A percentile compares a stretch with the other conserved stretches of the same genome.
Conservation (phyloP, 805 yeast genomes). For the Zygotorulaspora florentina region DNA sequence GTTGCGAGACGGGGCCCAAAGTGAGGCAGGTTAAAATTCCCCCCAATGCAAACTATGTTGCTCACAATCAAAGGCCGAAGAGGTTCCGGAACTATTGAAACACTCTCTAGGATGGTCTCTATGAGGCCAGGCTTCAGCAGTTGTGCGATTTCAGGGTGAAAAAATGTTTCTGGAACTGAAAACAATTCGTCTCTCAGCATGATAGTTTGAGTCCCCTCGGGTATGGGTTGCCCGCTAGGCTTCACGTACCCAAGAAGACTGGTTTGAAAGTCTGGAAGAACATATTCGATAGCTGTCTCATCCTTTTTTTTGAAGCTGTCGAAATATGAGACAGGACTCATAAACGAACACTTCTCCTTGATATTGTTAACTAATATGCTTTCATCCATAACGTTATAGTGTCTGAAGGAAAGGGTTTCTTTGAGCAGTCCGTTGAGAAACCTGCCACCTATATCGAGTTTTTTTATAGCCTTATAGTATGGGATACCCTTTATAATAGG, state of each 20-base stretch:
- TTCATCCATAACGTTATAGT: conserved; percentile 92
- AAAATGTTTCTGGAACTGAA: conserved; percentile 78
- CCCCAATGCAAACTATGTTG: conserved; percentile 80
- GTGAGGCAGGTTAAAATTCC: conserved; percentile 68
- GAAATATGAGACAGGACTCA: conserved; percentile 47
- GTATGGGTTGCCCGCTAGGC: conserved; percentile 33
- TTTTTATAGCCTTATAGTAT: conserved; percentile 69
- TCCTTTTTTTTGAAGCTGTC: conserved; percentile 31
- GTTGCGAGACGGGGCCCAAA: conserved; percentile 55
- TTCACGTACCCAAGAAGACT: conserved; percentile 70
- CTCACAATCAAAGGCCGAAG: conserved; percentile 70
- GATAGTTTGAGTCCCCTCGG: conserved; percentile 59
- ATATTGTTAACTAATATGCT: conserved; percentile 77
- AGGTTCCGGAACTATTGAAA: conserved; percentile 68
- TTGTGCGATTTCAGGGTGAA: conserved; percentile 79
- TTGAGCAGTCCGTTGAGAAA: conserved; percentile 75
- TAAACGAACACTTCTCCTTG: conserved; percentile 54
- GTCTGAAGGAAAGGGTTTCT: conserved; percentile 83
- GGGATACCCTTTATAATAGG: conserved; percentile 80
- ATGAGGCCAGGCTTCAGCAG: conserved; percentile 76
- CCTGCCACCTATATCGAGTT: conserved; percentile 84
- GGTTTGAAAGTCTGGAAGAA: conserved; percentile 82
- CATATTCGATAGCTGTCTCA: conserved; percentile 55
- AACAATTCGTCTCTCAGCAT: conserved; percentile 79
- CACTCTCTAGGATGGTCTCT: conserved; percentile 62